Conservation (phyloP, 768 basidiomycete genomes). For the Pulveroboletus sp. region DNA sequence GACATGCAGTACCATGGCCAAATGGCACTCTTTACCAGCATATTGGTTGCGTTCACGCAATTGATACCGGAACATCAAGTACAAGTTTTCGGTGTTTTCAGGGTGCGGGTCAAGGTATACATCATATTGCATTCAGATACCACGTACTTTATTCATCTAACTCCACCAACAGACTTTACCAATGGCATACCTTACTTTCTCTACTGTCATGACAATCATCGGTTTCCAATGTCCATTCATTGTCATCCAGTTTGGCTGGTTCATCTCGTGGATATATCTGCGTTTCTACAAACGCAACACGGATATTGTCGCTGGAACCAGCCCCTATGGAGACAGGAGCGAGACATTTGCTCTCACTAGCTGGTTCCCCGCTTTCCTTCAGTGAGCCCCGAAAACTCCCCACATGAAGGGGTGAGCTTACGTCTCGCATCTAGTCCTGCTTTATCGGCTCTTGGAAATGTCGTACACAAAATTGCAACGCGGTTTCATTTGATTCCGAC, state of each 20-base stretch:
- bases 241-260: slow-evolving; percentile 98
- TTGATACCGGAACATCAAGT: slow-evolving; percentile 98
- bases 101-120: slow-evolving; percentile 83
- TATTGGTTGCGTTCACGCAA: slow-evolving; percentile 96
- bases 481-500: slow-evolving; percentile 74
- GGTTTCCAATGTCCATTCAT: slow-evolving; percentile 90
- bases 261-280: slow-evolving; percentile 91
- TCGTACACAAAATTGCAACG: slow-evolving; percentile 61
- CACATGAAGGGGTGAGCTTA: slow-evolving; percentile 1
- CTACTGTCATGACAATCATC: slow-evolving; percentile 76
- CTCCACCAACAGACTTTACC: slow-evolving; percentile 65
- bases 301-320: slow-evolving; percentile 57
- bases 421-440: slow-evolving; percentile 50
- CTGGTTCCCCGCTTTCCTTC: slow-evolving; percentile 96
- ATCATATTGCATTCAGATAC: background rate
- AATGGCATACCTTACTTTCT: slow-evolving; percentile 91
- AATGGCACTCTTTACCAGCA: slow-evolving; percentile 82
- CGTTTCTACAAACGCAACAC: slow-evolving; percentile 93
- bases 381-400: slow-evolving; percentile 53
- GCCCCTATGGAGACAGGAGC: slow-evolving; percentile 87
- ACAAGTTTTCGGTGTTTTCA: slow-evolving; percentile 81
- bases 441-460: slow-evolving; percentile 61
- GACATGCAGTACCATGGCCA: slow-evolving; percentile 90
- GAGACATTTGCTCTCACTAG: slow-evolving; percentile 93
- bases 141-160: background rate